These are phyloP conservation scores for Rhododendron kiyosumense DNA, from an alignment of 148 eudicot species.

Conservation along the genomic window DNA sequence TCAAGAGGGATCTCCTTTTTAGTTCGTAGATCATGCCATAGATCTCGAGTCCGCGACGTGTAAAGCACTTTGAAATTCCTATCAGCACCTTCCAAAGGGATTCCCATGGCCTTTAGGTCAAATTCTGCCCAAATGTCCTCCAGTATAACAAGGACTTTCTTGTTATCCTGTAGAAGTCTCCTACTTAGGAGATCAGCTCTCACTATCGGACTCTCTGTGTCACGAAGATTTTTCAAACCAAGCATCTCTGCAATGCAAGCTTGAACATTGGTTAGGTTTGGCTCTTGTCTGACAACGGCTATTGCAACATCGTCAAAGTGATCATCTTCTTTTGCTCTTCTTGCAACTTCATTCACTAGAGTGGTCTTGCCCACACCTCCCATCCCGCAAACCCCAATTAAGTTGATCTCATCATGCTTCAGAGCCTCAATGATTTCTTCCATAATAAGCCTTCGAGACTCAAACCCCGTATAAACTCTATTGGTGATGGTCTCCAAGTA, in stretches of 20 bases:
- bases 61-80: constrained; percentile 24
- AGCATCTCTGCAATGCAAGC: neutral
- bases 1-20: constrained; percentile 8
- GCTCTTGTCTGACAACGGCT: neutral
- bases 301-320: neutral
- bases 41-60: constrained; percentile 20
- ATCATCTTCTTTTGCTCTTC: neutral
- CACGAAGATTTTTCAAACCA: neutral
- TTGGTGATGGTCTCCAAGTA: neutral
- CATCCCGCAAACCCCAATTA: neutral
- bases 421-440: neutral
- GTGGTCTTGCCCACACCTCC: neutral
- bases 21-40: constrained; percentile 22
- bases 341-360: neutral
- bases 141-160: constrained; percentile 24
- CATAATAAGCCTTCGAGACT: neutral
- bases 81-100: constrained; percentile 18
- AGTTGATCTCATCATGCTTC: neutral
- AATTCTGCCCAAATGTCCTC: constrained; percentile 41
- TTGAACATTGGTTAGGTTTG: neutral
- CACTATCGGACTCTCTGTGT: neutral
- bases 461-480: neutral
- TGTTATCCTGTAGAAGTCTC: constrained; percentile 21
- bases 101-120: constrained; percentile 27
- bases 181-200: constrained; percentile 25